A percentile compares a stretch with the other conserved stretches of the same genome.
Conservation (phyloP, 2,329 filamentous ascomycete genomes). For the Colletotrichum truncatum region DNA sequence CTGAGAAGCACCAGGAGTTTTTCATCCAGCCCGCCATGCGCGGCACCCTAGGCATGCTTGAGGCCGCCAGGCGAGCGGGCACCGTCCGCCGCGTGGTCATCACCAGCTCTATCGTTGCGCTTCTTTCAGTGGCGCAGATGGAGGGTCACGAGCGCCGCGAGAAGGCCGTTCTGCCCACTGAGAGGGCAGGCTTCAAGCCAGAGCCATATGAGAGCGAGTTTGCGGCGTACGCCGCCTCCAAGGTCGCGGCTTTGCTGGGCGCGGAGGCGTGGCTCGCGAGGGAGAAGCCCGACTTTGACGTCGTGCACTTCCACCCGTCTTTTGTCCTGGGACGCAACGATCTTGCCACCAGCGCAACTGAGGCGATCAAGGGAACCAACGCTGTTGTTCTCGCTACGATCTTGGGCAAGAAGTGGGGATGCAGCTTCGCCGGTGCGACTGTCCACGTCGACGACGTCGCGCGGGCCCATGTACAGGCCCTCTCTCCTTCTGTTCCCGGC, state of each 20-base stretch:
- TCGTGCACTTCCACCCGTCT: conserved; percentile 46
- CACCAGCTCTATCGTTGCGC: conserved; percentile 59
- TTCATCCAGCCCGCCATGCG: conserved; percentile 65
- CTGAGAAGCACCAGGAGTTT: conserved; percentile 58
- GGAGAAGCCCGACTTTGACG: conserved; percentile 44
- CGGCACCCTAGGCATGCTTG: conserved; percentile 59
- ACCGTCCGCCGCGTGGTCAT: conserved; percentile 54
- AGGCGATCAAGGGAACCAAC: conserved; percentile 46
- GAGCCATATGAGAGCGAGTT: conserved; percentile 35
- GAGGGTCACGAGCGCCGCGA: conserved; percentile 13
- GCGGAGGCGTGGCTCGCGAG: conserved; percentile 43
- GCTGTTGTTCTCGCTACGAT: conserved; percentile 43
- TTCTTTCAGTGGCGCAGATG: conserved; percentile 17
- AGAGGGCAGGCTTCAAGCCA: conserved; percentile 17
- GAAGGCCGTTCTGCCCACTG: neutral
- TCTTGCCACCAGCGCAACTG: conserved; percentile 35
- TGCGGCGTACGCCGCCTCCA: conserved; percentile 46
- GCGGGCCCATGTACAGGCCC: conserved; percentile 45
- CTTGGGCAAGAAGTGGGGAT: conserved; percentile 38
- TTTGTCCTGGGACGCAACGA: conserved; percentile 49
- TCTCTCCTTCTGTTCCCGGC: conserved; percentile 41
- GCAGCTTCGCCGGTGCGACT: conserved; percentile 37
- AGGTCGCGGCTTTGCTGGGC: conserved; percentile 42
- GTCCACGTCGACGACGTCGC: conserved; percentile 51
- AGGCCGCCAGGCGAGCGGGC: conserved; percentile 50